Conservation (phyloP, 306 rosid species). For the Castanea crenata region DNA sequence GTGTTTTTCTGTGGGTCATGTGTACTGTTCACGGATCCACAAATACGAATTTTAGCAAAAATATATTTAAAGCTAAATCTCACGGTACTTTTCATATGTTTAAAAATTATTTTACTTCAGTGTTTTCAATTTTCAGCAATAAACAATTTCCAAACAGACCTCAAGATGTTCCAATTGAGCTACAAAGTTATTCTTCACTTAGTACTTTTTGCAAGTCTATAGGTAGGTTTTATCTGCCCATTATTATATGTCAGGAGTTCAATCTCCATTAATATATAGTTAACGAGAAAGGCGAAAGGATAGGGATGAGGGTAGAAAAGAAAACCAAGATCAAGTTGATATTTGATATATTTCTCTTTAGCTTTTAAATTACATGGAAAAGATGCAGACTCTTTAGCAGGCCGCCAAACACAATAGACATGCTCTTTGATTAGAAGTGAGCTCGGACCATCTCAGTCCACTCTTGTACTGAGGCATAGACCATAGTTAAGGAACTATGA, state of each 20-base stretch:
- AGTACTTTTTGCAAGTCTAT: not conserved
- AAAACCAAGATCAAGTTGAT: not conserved
- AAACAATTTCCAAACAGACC: no score
- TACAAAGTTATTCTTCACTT: no score
- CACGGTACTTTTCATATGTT: no score
- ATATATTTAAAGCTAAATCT: no score
- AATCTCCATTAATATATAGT: not conserved
- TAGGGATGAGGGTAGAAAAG: slow-evolving; percentile 30
- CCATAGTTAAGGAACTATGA: not conserved
- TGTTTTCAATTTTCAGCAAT: no score
- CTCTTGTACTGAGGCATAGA: not conserved
- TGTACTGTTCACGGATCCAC: no score
- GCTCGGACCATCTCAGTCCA: not conserved
- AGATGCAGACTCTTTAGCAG: not conserved
- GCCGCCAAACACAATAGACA: not conserved
- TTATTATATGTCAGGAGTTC: slow-evolving; percentile 25
- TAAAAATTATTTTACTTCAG: no score
- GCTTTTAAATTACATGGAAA: slow-evolving; percentile 2
- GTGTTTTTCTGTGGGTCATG: no score
- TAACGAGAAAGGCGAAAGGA: slow-evolving; percentile 10
- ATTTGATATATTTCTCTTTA: not conserved
- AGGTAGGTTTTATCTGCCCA: slow-evolving; percentile 22
- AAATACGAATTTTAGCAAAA: no score
- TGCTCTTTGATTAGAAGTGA: not conserved
- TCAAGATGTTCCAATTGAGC: no score